Evolutionary conservation across 2,329 filamentous ascomycete genomes (phyloP).

Genomic region (Scorias spongiosa): DNA sequence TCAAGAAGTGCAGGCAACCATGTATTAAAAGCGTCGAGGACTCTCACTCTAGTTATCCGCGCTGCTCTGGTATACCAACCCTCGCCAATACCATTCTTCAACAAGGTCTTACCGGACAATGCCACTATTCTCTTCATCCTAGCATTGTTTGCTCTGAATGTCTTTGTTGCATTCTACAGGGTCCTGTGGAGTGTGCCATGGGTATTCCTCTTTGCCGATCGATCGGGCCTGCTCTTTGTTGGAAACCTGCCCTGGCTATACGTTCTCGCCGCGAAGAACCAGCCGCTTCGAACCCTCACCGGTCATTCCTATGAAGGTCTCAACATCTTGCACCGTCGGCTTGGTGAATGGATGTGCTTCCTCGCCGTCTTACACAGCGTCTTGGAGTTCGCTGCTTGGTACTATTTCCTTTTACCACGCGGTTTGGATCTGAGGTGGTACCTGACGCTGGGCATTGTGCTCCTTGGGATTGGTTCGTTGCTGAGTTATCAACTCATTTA

Average conservation of each 20-base stretch:
- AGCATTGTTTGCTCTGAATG: slow-evolving; percentile 37
- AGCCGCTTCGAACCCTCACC: slow-evolving; percentile 44
- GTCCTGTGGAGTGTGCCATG: slow-evolving; percentile 33
- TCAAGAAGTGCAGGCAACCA: slow-evolving; percentile 1
- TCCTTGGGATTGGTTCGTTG: slow-evolving; percentile 41
- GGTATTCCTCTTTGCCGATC: slow-evolving; percentile 44
- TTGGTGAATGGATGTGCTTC: slow-evolving; percentile 48
- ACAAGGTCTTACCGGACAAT: slow-evolving; percentile 43
- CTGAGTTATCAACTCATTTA: slow-evolving; percentile 46
- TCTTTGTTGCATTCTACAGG: slow-evolving; percentile 42
- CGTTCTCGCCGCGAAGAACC: slow-evolving; percentile 50
- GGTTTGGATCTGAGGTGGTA: slow-evolving; percentile 38
- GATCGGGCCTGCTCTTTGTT: slow-evolving; percentile 38
- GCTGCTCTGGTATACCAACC: slow-evolving; percentile 41
- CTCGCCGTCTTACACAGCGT: slow-evolving; percentile 40
- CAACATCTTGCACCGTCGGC: slow-evolving; percentile 49
- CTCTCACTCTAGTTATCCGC: slow-evolving; percentile 2
- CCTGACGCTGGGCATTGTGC: slow-evolving; percentile 35
- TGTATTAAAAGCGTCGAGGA: background rate
- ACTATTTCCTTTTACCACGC: slow-evolving; percentile 28
- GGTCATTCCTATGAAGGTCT: slow-evolving; percentile 51
- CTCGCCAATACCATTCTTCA: slow-evolving; percentile 38
- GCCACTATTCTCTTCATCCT: slow-evolving; percentile 38
- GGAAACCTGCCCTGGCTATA: slow-evolving; percentile 42
- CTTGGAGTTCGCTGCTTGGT: slow-evolving; percentile 42